Evolutionary conservation across 805 yeast genomes (phyloP), one percentile per base, ranked within the genome.

Genomic region (Ogataea philodendri): DNA sequence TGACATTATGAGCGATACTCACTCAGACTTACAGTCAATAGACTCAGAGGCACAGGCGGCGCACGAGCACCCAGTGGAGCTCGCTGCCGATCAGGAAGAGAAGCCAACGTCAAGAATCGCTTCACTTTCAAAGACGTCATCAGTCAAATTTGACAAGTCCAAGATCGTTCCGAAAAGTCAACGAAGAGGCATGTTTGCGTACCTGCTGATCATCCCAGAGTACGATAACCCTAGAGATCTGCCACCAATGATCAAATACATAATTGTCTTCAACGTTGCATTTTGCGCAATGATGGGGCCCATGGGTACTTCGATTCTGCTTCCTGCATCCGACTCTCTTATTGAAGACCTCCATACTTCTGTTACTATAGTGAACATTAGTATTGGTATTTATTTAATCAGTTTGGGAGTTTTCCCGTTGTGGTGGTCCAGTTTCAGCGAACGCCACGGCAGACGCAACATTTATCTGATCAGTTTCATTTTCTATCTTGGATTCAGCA

Each of bases 381-480:
- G 90, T 2, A 86, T 85, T 33, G 96, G 95, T 47, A 70, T 86
- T 9, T 87, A 85, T 54, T 60, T 85, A 17, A 52, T 85, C 9
- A 68, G 88, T 1, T 53, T 87, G 22, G 96, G 95, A 10, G 65
- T 87, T 1, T 78, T 84, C 49, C 95, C 96, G 2, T 54, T 87
- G 28, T 86, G 95, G 93, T 87, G 95, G 95, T 81, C 90, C 5
- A 75, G 81, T 7, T 71, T 84, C 39, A 78, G 88, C 25, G 95
- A 87, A 54, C 60, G 69, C 34, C 72, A 74, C 44, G 96, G 96
- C 2, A 67, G 95, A 46, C 63, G 96, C 37, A 68, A 79, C 2
- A 79, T 86, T 14, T 86, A 86, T 55, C 60, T 87, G 14, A 50
- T 78, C 4, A 81, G 90, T 8, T 87, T 84, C 54, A 41, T 68